These are phyloP conservation scores for Neofusicoccum umdonicola DNA, from an alignment of 2,329 filamentous ascomycete genomes.

Conservation along the genomic window DNA sequence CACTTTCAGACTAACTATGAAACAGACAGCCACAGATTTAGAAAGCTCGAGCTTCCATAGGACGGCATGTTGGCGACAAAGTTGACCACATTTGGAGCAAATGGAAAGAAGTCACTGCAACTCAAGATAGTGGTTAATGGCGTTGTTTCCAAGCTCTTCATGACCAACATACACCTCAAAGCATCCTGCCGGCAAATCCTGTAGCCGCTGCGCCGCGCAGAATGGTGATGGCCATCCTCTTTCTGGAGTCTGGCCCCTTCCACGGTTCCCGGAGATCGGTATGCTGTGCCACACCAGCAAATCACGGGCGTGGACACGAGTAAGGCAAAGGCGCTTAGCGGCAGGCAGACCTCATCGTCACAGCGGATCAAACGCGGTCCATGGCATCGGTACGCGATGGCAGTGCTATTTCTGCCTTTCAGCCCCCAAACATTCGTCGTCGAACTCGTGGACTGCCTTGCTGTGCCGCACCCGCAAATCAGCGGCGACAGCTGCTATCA, in stretches of 20 bases:
- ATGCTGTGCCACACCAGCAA: slow-evolving; percentile 6
- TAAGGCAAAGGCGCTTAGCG: neutral
- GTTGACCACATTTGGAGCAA: too few species aligned
- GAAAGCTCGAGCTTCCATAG: neutral
- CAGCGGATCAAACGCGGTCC: neutral
- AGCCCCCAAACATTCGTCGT: neutral
- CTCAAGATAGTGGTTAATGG: too few species aligned
- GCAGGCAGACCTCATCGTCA: neutral
- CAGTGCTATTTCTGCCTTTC: neutral
- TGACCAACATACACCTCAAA: neutral
- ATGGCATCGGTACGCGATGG: neutral
- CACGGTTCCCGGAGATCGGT: neutral
- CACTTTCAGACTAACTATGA: neutral
- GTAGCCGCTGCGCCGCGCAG: neutral
- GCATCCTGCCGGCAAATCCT: neutral
- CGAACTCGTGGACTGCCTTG: neutral
- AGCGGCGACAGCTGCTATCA: neutral
- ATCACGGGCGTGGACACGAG: neutral
- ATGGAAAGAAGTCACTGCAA: too few species aligned
- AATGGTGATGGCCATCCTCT: neutral
- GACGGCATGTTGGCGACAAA: too few species aligned
- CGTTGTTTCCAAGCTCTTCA: neutral
- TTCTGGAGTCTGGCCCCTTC: neutral
- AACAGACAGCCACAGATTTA: too few species aligned
- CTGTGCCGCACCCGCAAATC: slow-evolving; percentile 5